Evolutionary conservation across 2,329 filamentous ascomycete genomes (phyloP).

Genomic region (Thermochaetoides dissita): DNA sequence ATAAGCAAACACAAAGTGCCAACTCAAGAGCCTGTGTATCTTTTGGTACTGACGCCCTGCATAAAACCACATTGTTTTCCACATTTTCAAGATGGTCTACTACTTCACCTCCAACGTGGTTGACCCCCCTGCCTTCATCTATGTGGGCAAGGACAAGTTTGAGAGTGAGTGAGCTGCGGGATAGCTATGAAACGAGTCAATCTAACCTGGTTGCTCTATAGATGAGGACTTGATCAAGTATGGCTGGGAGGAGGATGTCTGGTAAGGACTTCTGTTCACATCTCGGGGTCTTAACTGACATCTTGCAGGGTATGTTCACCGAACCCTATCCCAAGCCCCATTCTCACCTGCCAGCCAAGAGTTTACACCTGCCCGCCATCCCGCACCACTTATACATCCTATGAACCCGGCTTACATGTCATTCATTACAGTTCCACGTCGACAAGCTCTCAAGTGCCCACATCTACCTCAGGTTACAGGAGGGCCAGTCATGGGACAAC

Average conservation of each 20-base stretch:
- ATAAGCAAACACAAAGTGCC: too few species aligned
- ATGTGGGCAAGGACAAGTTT: conserved; percentile 97
- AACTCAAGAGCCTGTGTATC: too few species aligned
- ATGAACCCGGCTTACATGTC: too few species aligned
- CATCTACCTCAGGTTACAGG: conserved; percentile 76
- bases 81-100: conserved; percentile 58
- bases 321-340: neutral
- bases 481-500: conserved; percentile 69
- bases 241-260: conserved; percentile 91
- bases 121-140: conserved; percentile 71
- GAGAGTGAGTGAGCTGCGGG: conserved; percentile 50
- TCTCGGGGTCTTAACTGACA: neutral
- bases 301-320: conserved; percentile 19
- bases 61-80: neutral
- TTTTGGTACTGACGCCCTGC: too few species aligned
- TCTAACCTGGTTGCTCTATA: conserved; percentile 24
- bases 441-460: conserved; percentile 96
- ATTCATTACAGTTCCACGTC: conserved; percentile 62
- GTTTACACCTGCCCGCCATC: too few species aligned
- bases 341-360: too few species aligned
- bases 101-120: conserved; percentile 86
- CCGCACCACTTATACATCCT: too few species aligned
- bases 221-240: conserved; percentile 94
- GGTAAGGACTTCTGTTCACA: conserved; percentile 37
- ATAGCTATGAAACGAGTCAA: too few species aligned